Evolutionary conservation across 441 rosid species (phyloP).

Genomic region (Brassica hybrid): DNA sequence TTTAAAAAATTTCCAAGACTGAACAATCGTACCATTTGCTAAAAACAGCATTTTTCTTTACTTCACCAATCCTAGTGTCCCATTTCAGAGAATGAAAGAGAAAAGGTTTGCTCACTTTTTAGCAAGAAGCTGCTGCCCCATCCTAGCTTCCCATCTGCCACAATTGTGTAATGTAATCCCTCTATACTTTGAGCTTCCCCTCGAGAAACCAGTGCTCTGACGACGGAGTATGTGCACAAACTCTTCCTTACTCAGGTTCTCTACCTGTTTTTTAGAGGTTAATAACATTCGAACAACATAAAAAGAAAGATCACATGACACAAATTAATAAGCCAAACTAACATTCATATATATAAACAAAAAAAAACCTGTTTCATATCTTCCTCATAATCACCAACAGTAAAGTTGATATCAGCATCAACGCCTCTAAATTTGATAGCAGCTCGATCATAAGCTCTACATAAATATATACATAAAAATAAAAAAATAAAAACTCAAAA

Average conservation of each 20-base stretch:
- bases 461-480: no score
- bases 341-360: not conserved
- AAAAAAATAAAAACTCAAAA: no score
- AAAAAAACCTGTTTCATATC: constrained; percentile 70
- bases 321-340: not conserved
- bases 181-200: constrained; percentile 91
- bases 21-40: constrained; percentile 57
- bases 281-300: constrained; percentile 29
- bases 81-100: constrained; percentile 39
- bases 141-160: constrained; percentile 95
- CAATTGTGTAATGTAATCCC: constrained; percentile 92
- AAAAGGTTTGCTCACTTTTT: constrained; percentile 74
- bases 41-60: not conserved
- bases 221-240: constrained; percentile 93
- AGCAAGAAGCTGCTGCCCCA: constrained; percentile 89
- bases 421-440: constrained; percentile 92
- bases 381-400: constrained; percentile 75
- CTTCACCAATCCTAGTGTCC: constrained; percentile 69
- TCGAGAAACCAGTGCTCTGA: constrained; percentile 87
- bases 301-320: not conserved
- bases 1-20: constrained; percentile 57
- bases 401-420: constrained; percentile 91
- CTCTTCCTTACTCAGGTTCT: constrained; percentile 77
- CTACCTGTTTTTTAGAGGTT: constrained; percentile 61
- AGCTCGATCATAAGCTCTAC: constrained; percentile 89